Conservation (phyloP, 495 filamentous ascomycete species). For the Hyaloscypha finlandica region DNA sequence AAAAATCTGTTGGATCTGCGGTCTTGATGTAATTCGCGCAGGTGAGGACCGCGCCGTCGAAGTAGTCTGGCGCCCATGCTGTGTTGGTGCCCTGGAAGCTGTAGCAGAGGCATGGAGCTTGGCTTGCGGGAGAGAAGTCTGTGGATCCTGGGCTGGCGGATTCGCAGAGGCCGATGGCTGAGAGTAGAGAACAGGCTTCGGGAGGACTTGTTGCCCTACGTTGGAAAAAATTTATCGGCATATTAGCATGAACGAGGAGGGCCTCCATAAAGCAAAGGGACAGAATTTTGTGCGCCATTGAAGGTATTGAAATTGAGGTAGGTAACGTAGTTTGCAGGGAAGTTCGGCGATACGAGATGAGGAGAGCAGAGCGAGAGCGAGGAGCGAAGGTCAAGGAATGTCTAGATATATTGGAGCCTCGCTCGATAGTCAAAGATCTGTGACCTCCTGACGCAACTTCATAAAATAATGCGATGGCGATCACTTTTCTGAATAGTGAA, state of each 20-base stretch:
- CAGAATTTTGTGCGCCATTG: background rate
- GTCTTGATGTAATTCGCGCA: constrained; percentile 22
- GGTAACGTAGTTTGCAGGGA: background rate
- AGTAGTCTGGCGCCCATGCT: constrained; percentile 11
- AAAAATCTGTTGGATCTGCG: constrained; percentile 16
- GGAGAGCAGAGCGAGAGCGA: background rate
- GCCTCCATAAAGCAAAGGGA: background rate
- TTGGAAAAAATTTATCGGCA: background rate
- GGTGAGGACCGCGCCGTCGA: constrained; percentile 13
- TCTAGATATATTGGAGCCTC: background rate
- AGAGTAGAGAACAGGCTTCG: background rate
- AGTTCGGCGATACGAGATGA: background rate
- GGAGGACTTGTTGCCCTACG: background rate
- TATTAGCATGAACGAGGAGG: background rate
- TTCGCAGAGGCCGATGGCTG: background rate
- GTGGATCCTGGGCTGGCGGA: constrained; percentile 8
- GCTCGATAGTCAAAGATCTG: too few species aligned
- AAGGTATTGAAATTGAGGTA: background rate
- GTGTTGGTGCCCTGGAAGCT: background rate
- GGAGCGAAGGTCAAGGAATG: background rate
- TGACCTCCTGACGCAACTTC: too few species aligned
- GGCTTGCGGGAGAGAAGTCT: background rate
- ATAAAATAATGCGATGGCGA: too few species aligned
- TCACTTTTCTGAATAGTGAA: too few species aligned
- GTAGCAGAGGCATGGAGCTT: constrained; percentile 28